Percentiles rank a stretch among this genome's conserved stretches.
Evolutionary conservation across 2,329 filamentous ascomycete genomes (phyloP).

Genomic region (Alternaria hordeiaustralica): DNA sequence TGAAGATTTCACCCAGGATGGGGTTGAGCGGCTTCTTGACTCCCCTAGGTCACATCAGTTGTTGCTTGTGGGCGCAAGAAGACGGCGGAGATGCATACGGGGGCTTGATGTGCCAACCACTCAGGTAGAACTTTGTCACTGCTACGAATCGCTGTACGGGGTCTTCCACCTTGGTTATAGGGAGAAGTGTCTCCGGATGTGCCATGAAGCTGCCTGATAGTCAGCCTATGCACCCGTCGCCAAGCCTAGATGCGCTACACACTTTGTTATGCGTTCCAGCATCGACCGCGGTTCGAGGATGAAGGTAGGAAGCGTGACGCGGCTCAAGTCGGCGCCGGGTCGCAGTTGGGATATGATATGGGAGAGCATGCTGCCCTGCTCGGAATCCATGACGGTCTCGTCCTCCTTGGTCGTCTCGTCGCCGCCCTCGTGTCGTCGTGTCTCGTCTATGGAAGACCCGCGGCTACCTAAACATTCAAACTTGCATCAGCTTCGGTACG

Average conservation of each 20-base stretch:
- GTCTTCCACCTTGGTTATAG: constrained; percentile 86
- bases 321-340: constrained; percentile 91
- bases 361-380: constrained; percentile 93
- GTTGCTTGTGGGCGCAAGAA: constrained; percentile 16
- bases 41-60: constrained; percentile 64
- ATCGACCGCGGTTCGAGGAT: constrained; percentile 97
- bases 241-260: constrained; percentile 46
- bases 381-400: constrained; percentile 83
- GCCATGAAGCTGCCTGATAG: constrained; percentile 85
- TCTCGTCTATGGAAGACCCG: constrained; percentile 51
- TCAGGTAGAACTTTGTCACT: constrained; percentile 97
- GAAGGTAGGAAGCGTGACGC: constrained; percentile 94
- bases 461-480: constrained; percentile 43
- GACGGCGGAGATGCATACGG: constrained; percentile 66
- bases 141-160: constrained; percentile 88
- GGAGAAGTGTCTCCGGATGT: constrained; percentile 92
- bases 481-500: constrained; percentile 27
- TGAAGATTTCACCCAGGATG: constrained; percentile 92
- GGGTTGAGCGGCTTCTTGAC: constrained; percentile 99
- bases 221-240: constrained; percentile 16
- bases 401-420: constrained; percentile 61
- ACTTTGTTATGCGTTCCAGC: constrained; percentile 99
- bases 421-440: constrained; percentile 41
- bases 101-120: constrained; percentile 98
- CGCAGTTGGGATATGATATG: constrained; percentile 98